Base-by-base conservation (phyloP, 2,329 filamentous ascomycete genomes). In the Cladosporium sp. region DNA sequence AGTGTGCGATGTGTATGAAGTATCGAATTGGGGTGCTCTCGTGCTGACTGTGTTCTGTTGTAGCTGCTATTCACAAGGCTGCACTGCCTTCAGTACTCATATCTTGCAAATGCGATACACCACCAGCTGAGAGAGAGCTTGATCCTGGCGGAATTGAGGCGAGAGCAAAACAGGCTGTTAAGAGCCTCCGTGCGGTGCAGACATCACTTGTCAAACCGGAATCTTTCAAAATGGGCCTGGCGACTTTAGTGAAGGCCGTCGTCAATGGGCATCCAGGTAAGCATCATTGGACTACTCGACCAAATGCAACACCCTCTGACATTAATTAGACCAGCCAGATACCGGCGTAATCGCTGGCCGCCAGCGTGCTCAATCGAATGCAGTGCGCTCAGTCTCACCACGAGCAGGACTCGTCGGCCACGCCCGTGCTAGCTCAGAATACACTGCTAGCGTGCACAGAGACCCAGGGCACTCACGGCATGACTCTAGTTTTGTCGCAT, bases 51-150 rank as follows among this genome's bases (percentile, higher is more conserved):
- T 1, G 7, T 20, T n/a, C n/a, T n/a, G 1, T 3, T 38, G n/a
- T 15, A 48, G 90, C 82, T 71, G 84, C 85, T 36, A 76, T 95
- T 45, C 79, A 82, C 51, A 85, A 84, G 59, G 83, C 85, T 15
- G 78, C 78, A 19, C 71, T 95, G 33, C 89, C 91, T 7, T 86
- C 85, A 47, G 78, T 92, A 55, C 78, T 96, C 36, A 87, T 94
- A 45, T 88, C 89, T 49, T 92, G 85, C 67, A 96, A 96, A 75
- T 95, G 88, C 73, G 92, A 96, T 67, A 80, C 83, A 43, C 83
- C 85, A 41, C 80, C 84, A 55, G 78, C 80, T 51, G 74, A 82
- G 52, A 83, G 86, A 62, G 79, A 88, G 63, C 76, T 94, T 50
- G 83, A 92, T 62, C 79, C 85, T 12, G 76, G 82, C 22, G 78